Evolutionary conservation across 2,329 filamentous ascomycete species (phyloP).

Genomic region (Ophiognomonia clavigignenti-juglandacearum): DNA sequence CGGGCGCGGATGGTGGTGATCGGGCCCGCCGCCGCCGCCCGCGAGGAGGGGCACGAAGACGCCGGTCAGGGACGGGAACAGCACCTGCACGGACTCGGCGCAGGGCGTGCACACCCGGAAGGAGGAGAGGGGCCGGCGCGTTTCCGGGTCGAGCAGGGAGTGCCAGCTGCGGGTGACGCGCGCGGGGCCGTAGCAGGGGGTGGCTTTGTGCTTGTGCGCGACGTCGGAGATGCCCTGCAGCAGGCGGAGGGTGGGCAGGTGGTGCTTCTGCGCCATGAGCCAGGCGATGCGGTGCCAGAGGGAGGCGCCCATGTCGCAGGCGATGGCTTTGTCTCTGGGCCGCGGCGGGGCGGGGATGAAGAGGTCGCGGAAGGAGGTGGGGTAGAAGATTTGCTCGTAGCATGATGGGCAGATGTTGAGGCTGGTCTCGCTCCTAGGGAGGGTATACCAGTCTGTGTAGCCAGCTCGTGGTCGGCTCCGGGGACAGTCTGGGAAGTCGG

Average conservation of each 20-base stretch:
- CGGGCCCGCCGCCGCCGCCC: conserved; percentile 38
- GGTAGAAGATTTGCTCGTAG: conserved; percentile 63
- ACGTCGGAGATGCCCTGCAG: conserved; percentile 66
- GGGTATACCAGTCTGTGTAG: conserved; percentile 74
- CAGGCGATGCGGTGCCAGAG: conserved; percentile 84
- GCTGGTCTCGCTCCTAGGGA: conserved; percentile 62
- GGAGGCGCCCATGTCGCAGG: conserved; percentile 72
- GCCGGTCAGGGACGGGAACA: conserved; percentile 68
- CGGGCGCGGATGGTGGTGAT: too few relatives aligned
- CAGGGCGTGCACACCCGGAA: conserved; percentile 76
- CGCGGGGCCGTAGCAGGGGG: conserved; percentile 52
- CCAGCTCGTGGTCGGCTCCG: conserved; percentile 57
- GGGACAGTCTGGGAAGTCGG: conserved; percentile 63
- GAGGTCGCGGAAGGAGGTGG: conserved; percentile 61
- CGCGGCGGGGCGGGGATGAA: conserved; percentile 60
- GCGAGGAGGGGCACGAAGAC: conserved; percentile 55
- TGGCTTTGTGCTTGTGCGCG: conserved; percentile 44
- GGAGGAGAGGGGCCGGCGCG: conserved; percentile 56
- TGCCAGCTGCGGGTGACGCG: conserved; percentile 65
- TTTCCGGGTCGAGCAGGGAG: conserved; percentile 65
- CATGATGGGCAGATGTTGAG: conserved; percentile 83
- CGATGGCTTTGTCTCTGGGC: conserved; percentile 51
- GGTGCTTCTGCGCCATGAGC: conserved; percentile 70
- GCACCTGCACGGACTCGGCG: conserved; percentile 62
- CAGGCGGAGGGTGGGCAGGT: conserved; percentile 60